Conservation (phyloP, 176 grass and related monocot genomes). For the Leersia perrieri region DNA sequence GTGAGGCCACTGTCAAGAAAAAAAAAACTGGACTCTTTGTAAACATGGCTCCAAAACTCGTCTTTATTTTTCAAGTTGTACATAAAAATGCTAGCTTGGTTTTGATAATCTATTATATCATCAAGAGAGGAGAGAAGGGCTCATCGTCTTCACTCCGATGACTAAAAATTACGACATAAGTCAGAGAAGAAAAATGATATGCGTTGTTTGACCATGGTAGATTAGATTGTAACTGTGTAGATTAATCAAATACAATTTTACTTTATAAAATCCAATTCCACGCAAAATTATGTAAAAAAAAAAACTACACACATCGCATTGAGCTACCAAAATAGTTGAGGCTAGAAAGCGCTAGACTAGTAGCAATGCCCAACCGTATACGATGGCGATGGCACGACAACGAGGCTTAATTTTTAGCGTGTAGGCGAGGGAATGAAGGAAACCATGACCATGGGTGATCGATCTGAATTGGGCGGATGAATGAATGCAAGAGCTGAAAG, state of each 20-base stretch:
- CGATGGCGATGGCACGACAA: conserved; percentile 32
- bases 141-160: no score
- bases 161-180: no score
- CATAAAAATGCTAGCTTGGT: not conserved
- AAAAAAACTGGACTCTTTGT: not conserved
- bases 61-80: not conserved
- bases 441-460: not conserved
- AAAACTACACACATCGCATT: not conserved
- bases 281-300: not conserved
- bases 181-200: no score
- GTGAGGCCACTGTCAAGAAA: not conserved
- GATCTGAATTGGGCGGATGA: not conserved
- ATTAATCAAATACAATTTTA: not conserved
- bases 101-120: no score
- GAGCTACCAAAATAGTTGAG: not conserved
- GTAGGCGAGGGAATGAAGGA: conserved; percentile 50
- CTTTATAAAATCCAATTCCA: not conserved
- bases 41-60: not conserved
- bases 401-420: conserved; percentile 31
- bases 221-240: no score
- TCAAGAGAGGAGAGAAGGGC: no score
- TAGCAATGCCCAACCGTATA: conserved; percentile 34
- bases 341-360: not conserved
- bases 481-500: conserved; percentile 46
- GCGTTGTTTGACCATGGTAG: no score